Evolutionary conservation across 768 basidiomycete species (phyloP).

Genomic region (Crassisporium funariophilum): DNA sequence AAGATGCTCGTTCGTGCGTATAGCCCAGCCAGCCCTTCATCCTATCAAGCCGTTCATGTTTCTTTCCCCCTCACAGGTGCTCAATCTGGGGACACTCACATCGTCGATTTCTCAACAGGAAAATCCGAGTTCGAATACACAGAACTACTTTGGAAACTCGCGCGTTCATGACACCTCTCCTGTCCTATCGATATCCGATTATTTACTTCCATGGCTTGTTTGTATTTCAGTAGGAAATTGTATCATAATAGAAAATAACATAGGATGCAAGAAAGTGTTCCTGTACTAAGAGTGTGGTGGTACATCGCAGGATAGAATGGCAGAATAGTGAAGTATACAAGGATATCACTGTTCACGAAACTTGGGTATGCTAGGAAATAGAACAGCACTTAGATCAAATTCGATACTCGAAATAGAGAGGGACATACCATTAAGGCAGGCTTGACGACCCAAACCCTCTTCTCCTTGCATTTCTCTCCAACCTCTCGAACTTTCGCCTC

Average conservation of each 20-base stretch:
- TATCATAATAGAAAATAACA: slow-evolving; percentile 17
- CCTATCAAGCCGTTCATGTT: background rate
- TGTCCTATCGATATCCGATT: background rate
- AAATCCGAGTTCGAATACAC: slow-evolving; percentile 40
- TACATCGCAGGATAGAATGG: no score
- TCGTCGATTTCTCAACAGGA: slow-evolving; percentile 37
- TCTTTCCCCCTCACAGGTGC: slow-evolving; percentile 38
- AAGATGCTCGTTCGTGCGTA: slow-evolving; percentile 75
- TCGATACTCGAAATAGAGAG: background rate
- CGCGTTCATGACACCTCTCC: slow-evolving; percentile 35
- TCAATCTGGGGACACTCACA: slow-evolving; percentile 49
- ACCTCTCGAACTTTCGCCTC: slow-evolving; percentile 81
- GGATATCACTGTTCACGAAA: no score
- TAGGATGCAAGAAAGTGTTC: slow-evolving; percentile 5
- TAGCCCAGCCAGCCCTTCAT: background rate
- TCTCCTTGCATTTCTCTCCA: slow-evolving; percentile 71
- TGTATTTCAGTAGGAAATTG: slow-evolving; percentile 5
- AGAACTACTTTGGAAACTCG: slow-evolving; percentile 47
- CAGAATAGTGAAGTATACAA: no score
- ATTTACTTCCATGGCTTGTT: background rate
- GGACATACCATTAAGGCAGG: slow-evolving; percentile 30
- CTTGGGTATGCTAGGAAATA: background rate
- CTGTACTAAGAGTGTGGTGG: background rate
- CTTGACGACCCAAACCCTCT: slow-evolving; percentile 76
- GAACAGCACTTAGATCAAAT: background rate